Percentiles rank a stretch among this genome's conserved stretches.
Conservation (phyloP, 129 eudicot genomes). For the Centella asiatica region DNA sequence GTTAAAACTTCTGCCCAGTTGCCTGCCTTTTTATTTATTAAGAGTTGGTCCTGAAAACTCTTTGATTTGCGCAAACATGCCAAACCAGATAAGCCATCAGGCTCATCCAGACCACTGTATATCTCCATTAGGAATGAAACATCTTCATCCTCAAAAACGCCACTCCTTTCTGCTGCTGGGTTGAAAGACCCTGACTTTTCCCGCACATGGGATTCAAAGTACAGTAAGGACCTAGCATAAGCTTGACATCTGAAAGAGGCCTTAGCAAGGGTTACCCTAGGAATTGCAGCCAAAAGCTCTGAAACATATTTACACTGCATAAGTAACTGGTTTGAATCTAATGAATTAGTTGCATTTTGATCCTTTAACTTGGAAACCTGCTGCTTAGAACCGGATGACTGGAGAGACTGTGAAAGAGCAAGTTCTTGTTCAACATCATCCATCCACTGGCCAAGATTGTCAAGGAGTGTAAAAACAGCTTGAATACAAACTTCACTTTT, state of each 20-base stretch:
- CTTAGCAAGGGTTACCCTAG: constrained; percentile 83
- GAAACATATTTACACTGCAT: constrained; percentile 82
- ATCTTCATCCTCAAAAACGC: constrained; percentile 80
- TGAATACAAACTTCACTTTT: constrained; percentile 97
- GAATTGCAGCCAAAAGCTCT: constrained; percentile 82
- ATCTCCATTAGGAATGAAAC: constrained; percentile 87
- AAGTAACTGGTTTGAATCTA: constrained; percentile 44
- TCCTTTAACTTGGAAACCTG: constrained; percentile 42
- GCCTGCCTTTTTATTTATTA: constrained; percentile 88
- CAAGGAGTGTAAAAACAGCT: constrained; percentile 88
- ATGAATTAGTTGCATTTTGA: constrained; percentile 26
- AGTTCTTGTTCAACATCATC: constrained; percentile 88
- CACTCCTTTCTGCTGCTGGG: constrained; percentile 83
- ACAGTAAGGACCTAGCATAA: constrained; percentile 87
- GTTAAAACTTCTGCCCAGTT: constrained; percentile 99
- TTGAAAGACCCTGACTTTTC: constrained; percentile 90
- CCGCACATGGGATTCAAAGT: constrained; percentile 88
- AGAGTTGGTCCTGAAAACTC: constrained; percentile 78
- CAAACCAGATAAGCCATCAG: constrained; percentile 90
- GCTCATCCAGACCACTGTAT: constrained; percentile 89
- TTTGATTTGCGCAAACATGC: constrained; percentile 82
- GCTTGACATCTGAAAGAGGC: constrained; percentile 98
- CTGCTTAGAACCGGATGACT: constrained; percentile 48
- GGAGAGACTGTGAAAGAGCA: constrained; percentile 77
- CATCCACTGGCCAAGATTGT: constrained; percentile 97